Percentiles rank a stretch among this genome's conserved stretches.
These are phyloP conservation scores for Viola odorata DNA, from an alignment of 345 rosid species.

Conservation along the genomic window DNA sequence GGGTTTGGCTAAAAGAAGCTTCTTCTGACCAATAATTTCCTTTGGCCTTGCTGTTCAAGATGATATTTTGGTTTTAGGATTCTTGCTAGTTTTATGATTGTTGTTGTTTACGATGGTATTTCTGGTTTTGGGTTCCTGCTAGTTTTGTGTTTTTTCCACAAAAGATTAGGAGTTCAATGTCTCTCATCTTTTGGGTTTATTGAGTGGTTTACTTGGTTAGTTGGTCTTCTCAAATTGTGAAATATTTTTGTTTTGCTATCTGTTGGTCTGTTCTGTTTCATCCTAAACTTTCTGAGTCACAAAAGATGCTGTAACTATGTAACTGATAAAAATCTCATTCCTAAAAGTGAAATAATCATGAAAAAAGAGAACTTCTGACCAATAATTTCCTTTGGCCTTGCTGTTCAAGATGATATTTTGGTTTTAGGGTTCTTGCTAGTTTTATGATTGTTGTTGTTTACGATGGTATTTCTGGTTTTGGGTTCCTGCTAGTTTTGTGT, in stretches of 20 bases:
- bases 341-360: no score
- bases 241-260: no score
- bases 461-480: neutral
- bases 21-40: neutral
- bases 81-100: neutral
- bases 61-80: neutral
- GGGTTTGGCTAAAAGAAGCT: neutral
- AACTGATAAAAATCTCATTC: no score
- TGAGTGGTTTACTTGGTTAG: conserved; percentile 67
- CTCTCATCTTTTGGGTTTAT: conserved; percentile 64
- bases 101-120: neutral
- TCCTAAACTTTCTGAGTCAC: no score
- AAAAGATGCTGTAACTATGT: no score
- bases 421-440: neutral
- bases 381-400: neutral
- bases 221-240: no score
- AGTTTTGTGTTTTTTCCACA: neutral
- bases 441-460: neutral
- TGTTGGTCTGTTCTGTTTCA: no score
- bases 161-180: neutral
- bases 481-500: neutral
- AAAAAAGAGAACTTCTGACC: no score
- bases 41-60: neutral
- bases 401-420: neutral
- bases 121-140: neutral